Percentiles rank a stretch among this genome's conserved stretches.
These are phyloP conservation scores for Globisporangium splendens DNA, from an alignment of 352 stramenopile species.

Conservation along the genomic window DNA sequence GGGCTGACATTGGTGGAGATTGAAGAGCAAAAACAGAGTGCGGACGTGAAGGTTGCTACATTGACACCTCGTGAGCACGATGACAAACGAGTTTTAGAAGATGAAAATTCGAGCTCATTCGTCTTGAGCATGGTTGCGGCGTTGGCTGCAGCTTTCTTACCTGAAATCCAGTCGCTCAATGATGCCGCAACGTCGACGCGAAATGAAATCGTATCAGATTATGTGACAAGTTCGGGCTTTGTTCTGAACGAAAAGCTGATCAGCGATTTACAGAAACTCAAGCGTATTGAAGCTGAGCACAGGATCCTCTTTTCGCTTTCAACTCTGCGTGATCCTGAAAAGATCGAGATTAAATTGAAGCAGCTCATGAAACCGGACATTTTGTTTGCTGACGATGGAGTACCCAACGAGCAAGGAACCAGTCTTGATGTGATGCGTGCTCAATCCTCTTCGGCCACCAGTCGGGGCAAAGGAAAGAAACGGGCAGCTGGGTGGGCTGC, in stretches of 20 bases:
- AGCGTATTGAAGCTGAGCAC: conserved; percentile 44
- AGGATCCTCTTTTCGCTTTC: conserved; percentile 52
- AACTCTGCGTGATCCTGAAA: conserved; percentile 38
- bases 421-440: background rate
- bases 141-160: conserved; percentile 27
- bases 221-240: conserved; percentile 25
- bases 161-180: conserved; percentile 22
- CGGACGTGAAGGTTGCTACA: background rate
- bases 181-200: conserved; percentile 17
- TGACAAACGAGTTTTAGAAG: background rate
- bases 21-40: conserved; percentile 21
- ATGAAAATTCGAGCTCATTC: conserved; percentile 17
- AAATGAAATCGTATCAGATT: conserved; percentile 16
- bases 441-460: background rate
- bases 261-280: conserved; percentile 40
- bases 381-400: conserved; percentile 27
- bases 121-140: conserved; percentile 33
- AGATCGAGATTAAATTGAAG: conserved; percentile 40
- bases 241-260: conserved; percentile 27
- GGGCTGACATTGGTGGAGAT: conserved; percentile 42
- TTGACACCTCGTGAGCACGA: background rate
- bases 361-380: conserved; percentile 36
- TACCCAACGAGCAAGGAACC: background rate
- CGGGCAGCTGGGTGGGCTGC: conserved; percentile 2
- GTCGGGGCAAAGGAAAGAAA: conserved; percentile 20